Percentiles rank a stretch among this genome's conserved stretches.
These are phyloP conservation scores for Penicillium sp. DNA, from an alignment of 2,329 filamentous ascomycete genomes.

Conservation along the genomic window DNA sequence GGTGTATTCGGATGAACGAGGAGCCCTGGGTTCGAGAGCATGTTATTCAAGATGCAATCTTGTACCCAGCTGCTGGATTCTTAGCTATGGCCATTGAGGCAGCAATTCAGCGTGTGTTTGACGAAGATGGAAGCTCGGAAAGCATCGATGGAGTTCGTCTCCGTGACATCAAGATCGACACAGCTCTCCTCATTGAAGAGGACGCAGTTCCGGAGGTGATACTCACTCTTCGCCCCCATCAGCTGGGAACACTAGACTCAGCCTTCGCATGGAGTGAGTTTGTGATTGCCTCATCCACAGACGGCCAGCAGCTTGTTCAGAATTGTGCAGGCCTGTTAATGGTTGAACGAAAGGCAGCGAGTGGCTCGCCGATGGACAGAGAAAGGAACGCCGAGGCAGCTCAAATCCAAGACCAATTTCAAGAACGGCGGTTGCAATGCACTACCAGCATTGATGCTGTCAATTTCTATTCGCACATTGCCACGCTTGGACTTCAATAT, in stretches of 20 bases:
- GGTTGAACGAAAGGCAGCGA: background rate
- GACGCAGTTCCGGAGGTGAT: background rate
- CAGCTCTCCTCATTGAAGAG: background rate
- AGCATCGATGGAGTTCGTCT: background rate
- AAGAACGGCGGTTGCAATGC: background rate
- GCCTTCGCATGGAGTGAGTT: background rate
- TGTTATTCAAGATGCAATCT: background rate
- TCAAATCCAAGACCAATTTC: background rate
- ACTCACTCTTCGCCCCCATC: background rate
- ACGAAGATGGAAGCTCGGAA: background rate
- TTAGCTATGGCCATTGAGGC: background rate
- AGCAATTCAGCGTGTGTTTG: background rate
- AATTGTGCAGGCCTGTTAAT: background rate
- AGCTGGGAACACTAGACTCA: background rate
- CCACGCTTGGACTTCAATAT: background rate
- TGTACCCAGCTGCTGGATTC: background rate
- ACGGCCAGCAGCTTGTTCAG: background rate
- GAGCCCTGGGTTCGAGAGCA: conserved; percentile 1
- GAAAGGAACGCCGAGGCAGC: background rate
- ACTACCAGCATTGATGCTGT: background rate
- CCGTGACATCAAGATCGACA: background rate
- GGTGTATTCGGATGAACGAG: background rate
- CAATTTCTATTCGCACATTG: background rate
- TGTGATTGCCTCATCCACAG: background rate
- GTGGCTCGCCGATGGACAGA: background rate